A percentile compares a stretch with the other conserved stretches of the same genome.
These are phyloP conservation scores for Mycothermus thermophilus DNA, from an alignment of 495 filamentous ascomycete species.

Conservation along the genomic window DNA sequence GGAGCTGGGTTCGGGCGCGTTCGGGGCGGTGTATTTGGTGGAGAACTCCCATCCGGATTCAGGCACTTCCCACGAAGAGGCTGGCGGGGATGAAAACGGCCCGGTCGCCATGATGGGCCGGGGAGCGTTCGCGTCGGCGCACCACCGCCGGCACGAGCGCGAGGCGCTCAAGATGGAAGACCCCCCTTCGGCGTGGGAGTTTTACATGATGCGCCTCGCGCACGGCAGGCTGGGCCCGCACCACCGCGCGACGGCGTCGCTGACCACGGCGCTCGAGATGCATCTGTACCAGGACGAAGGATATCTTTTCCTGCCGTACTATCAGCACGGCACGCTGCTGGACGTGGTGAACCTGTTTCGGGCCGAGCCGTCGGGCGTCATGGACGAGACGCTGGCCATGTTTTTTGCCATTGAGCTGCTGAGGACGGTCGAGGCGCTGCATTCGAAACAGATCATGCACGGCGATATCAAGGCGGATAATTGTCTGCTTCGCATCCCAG, in stretches of 20 bases:
- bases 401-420: constrained; percentile 89
- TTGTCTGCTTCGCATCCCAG: constrained; percentile 69
- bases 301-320: constrained; percentile 77
- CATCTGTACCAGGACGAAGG: constrained; percentile 75
- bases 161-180: constrained; percentile 88
- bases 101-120: constrained; percentile 33
- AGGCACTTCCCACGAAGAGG: constrained; percentile 28
- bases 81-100: constrained; percentile 35
- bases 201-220: constrained; percentile 81
- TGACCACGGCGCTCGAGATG: constrained; percentile 71
- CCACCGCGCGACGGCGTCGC: constrained; percentile 53
- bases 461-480: constrained; percentile 95
- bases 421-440: constrained; percentile 76
- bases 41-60: constrained; percentile 46
- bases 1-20: constrained; percentile 88
- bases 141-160: constrained; percentile 36
- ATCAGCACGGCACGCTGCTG: constrained; percentile 80
- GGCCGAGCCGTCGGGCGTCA: constrained; percentile 51
- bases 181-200: constrained; percentile 84
- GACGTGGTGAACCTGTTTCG: constrained; percentile 82
- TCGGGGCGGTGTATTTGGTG: constrained; percentile 84
- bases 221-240: constrained; percentile 56
- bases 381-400: constrained; percentile 84
- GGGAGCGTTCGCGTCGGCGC: constrained; percentile 33
- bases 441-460: constrained; percentile 67